Evolutionary conservation across 1,284 basidiomycete species (phyloP).

Genomic region (Flammula alnicola): DNA sequence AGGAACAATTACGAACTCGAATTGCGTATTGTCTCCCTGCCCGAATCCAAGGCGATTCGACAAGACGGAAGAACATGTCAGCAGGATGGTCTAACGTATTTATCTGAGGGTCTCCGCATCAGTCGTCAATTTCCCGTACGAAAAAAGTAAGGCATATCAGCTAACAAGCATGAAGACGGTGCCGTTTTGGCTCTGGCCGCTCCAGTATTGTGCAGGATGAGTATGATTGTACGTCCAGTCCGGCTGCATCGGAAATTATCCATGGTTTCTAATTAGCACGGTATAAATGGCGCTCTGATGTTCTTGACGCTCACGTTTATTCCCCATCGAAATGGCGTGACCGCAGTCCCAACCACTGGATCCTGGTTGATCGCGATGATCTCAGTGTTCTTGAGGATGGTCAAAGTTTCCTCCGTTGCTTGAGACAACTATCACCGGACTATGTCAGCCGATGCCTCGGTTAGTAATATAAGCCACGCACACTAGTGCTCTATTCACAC

Average conservation of each 20-base stretch:
- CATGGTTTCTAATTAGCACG: conserved; percentile 3
- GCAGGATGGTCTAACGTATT: conserved; percentile 58
- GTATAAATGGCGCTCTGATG: neutral
- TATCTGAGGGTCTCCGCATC: conserved; percentile 36
- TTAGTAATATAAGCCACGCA: conserved; percentile 28
- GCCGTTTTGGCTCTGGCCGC: conserved; percentile 57
- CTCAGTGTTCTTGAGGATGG: conserved; percentile 64
- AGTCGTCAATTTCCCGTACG: neutral
- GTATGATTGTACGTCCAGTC: conserved; percentile 54
- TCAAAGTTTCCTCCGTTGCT: conserved; percentile 51
- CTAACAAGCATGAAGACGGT: conserved; percentile 60
- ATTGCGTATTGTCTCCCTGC: conserved; percentile 67
- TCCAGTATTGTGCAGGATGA: conserved; percentile 64
- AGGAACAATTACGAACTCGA: conserved; percentile 33
- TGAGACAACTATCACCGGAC: conserved; percentile 47
- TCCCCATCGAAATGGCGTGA: conserved; percentile 73
- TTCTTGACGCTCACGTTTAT: conserved; percentile 46
- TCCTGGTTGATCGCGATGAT: conserved; percentile 75
- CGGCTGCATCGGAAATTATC: conserved; percentile 38
- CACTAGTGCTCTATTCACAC: conserved; percentile 40
- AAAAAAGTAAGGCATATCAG: neutral
- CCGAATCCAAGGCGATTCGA: conserved; percentile 72
- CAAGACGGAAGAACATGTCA: conserved; percentile 64
- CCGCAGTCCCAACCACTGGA: conserved; percentile 59
- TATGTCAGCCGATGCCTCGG: neutral